A percentile compares a stretch with the other conserved stretches of the same genome.
Conservation (phyloP, 345 rosid species). For the Citrus medica region DNA sequence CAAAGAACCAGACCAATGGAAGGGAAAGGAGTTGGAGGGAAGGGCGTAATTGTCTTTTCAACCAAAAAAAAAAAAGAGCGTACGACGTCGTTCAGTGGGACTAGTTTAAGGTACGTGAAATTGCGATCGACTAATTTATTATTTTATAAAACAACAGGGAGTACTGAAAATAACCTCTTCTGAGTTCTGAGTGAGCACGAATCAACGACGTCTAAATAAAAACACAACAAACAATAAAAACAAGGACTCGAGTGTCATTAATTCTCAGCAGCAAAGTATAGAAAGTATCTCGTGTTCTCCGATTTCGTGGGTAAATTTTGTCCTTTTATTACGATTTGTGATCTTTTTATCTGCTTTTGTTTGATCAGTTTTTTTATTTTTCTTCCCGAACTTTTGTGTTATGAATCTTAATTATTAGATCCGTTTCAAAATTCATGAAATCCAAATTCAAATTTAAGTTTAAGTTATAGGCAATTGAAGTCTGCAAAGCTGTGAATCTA, state of each 20-base stretch:
- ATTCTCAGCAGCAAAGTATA: background rate
- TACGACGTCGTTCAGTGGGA: background rate
- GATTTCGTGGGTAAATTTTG: slow-evolving; percentile 12
- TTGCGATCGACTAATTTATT: background rate
- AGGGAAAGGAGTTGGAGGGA: background rate
- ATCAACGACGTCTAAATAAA: background rate
- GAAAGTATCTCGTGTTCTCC: slow-evolving; percentile 13
- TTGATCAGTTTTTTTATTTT: background rate
- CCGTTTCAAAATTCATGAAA: background rate
- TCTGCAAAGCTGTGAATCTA: background rate
- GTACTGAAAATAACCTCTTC: background rate
- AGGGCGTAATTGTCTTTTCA: background rate
- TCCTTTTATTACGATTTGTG: background rate
- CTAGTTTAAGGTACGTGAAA: background rate
- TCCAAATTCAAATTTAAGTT: background rate
- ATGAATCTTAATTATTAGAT: slow-evolving; percentile 3
- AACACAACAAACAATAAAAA: background rate
- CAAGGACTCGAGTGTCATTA: background rate
- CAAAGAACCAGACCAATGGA: background rate
- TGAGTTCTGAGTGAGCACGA: background rate
- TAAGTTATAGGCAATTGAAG: background rate
- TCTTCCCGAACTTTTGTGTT: background rate
- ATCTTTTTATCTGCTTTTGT: background rate
- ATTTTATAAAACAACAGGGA: background rate
- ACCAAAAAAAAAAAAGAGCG: too few relatives aligned